Base-by-base conservation (phyloP, 441 rosid genomes). In the Erodium chrysanthum region DNA sequence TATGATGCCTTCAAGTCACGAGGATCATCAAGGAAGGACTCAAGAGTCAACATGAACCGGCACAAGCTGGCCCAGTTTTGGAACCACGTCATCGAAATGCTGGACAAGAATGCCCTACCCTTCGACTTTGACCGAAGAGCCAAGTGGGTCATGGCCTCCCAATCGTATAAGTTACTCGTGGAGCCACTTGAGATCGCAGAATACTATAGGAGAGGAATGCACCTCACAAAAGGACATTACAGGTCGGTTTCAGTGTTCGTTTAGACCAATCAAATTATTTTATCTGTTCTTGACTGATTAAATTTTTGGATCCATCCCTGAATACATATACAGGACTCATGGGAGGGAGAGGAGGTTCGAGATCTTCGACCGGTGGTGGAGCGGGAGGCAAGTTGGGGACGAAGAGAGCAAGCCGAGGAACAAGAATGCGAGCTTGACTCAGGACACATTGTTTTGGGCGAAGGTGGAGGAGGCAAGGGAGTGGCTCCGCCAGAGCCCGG, bases 391-490 rank as follows among this genome's bases (percentile, higher is more conserved):
- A 2, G 71, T 29, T 35, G 64, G 23, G 0, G 61, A 44, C 11
- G 67, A 75, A 64, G 78, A 69, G 17, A 71, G 58, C 68, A 68
- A 59, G 21, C 66, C 4, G 20, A 84, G 97, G 74, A 93, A 82
- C 65, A 82, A n/a, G 64, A 70, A 73, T 21, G 85, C 97, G 0
- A 76, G 92, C 74, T 35, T 78, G 44, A 93, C 97, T 0, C 96
- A 90, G 54, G 98, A 93, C 72, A 68, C 97, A 10, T 82, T 86
- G 72, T 93, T 90, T 52, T 89, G 96, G 98, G 97, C 91, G 3
- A 83, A 63, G 74, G 82, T 93, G 15, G 95, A 93, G 77, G 89
- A 87, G 79, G 92, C 91, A 4, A 77, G 70, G 71, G 98, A 85
- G 22, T 81, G 69, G 66, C 71, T 87, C 2, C 82, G 84, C 60